Evolutionary conservation across 2,329 filamentous ascomycete species (phyloP).

Genomic region (Microsporum audouinii): DNA sequence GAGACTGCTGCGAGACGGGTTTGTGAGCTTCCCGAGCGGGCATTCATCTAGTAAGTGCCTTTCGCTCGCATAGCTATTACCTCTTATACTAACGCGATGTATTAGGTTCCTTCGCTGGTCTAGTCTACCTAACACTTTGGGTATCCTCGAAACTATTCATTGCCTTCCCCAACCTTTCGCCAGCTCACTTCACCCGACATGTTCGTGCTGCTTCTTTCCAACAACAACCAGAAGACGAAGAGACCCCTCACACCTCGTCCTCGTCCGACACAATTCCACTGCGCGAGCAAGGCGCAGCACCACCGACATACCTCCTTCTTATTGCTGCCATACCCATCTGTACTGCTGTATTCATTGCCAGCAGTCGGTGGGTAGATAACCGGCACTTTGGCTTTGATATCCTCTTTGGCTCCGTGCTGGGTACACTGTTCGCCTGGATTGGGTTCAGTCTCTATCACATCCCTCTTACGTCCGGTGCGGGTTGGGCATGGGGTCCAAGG

Average conservation of each 20-base stretch:
- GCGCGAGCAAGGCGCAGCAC: slow-evolving; percentile 65
- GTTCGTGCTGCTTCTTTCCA: slow-evolving; percentile 6
- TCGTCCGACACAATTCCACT: slow-evolving; percentile 31
- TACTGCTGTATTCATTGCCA: slow-evolving; percentile 67
- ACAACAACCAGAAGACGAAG: not conserved
- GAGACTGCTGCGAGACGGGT: slow-evolving; percentile 59
- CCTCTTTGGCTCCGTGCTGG: slow-evolving; percentile 70
- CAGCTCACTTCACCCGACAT: slow-evolving; percentile 20
- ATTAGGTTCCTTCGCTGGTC: slow-evolving; percentile 58
- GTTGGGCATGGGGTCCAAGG: slow-evolving; percentile 81
- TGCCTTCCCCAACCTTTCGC: slow-evolving; percentile 33
- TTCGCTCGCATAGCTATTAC: not conserved
- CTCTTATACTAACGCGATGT: not conserved
- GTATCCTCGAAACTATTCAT: slow-evolving; percentile 52
- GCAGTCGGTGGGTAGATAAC: slow-evolving; percentile 77
- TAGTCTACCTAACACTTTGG: slow-evolving; percentile 79
- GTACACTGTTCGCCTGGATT: slow-evolving; percentile 57
- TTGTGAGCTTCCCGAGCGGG: slow-evolving; percentile 71
- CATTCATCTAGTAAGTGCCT: slow-evolving; percentile 52
- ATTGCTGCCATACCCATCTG: slow-evolving; percentile 61
- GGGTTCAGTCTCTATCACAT: slow-evolving; percentile 79
- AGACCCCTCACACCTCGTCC: not conserved
- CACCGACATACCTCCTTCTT: slow-evolving; percentile 66
- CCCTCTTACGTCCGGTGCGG: slow-evolving; percentile 63
- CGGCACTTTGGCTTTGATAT: slow-evolving; percentile 91